Evolutionary conservation across 768 basidiomycete species (phyloP), one percentile per base, ranked within the genome.

Genomic region (Pleurotus tuoliensis): DNA sequence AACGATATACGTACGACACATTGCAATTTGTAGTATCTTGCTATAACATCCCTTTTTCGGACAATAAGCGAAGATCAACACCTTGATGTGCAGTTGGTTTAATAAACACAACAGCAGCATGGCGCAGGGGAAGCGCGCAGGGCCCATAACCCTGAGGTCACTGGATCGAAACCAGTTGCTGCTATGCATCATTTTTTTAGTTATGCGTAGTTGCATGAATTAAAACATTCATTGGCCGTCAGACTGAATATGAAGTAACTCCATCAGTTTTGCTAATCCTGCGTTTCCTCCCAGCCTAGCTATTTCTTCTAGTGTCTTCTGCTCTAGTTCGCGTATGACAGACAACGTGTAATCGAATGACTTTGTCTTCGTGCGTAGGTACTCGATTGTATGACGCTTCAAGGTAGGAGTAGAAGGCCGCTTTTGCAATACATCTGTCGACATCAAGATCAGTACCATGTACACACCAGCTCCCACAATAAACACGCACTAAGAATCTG

Each of bases 331-430:
- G 4, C 67, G 62, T 40, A 98, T 71, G 1, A 96, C 92, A 0
- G 72, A 69, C 5, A 85, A 72, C 0, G 94, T 96, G 67, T 98
- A 98, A 1, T 84, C 87, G 63, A 98, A 97, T 0, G 94, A 94
- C 46, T 82, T 79, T 0, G 94, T 98, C 30, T 80, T 79, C 20
- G 84, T 73, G 46, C 77, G 77, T 62, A 98, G 82, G 66, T 95
- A 94, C 15, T 79, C 71, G 55, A 98, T 92, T 1, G 87, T 81
- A 67, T 94, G 88, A 1, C 71, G 70, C 68, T 98, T 98, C 40
- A 93, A 78, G 0, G 89, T 89, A 1, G 88, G 84, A 0, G 88
- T 90, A 2, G 82, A 78, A 0, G 95, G 92, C 1, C 90, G 81
- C 72, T 96, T 93, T 66, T 94, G 90, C 3, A 98, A 83, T 27